Base-by-base conservation (phyloP, 2,329 filamentous ascomycete species). In the Cladophialophora carrionii region DNA sequence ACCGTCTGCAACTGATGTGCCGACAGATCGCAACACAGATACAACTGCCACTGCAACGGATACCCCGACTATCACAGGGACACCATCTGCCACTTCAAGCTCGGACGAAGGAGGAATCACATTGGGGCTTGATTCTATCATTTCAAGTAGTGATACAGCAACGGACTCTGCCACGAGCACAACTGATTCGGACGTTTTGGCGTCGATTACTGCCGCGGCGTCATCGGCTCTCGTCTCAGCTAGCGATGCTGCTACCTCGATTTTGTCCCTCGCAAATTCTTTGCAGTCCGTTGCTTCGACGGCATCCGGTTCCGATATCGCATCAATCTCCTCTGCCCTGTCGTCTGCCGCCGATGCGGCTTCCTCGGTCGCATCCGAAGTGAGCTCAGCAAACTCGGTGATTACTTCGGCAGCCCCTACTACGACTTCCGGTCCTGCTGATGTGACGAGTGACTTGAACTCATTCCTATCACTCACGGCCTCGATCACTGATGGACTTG, bases 141-240 rank as follows among this genome's bases (percentile, higher is more conserved):
- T 69, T 22, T 65, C 43, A 10, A 61, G 51, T 20, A 63, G 37
- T 34, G 63, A 55, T n/a, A 61, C 57, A 46, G 66, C 68, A 52
- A 48, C 68, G 4, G 48, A 51, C 20, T 66, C 70, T 9, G 67
- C 72, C n/a, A 67, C 69, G 26, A 68, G 68, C n/a, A 68, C 63
- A 9, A 65, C 66, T 24, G 61, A 48, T 14, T 61, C 65, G 24
- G 70, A 8, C 3, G 52, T 54, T 52, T 46, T 43, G 29, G 48
- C 22, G n/a, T 59, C 61, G n/a, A 55, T 48, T 54, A 63, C 61
- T 26, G 51, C 41, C 49, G 57, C 60, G 29, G 62, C 65, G 7
- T 55, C 26, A 8, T 66, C 68, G 9, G 41, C 56, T 22, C 57
- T 70, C 20, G 57, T 61, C 20, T 67, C 65, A 14, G 66, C 64